Percentiles rank a stretch among this genome's conserved stretches.
phyloP scores from a whole-genome alignment of 2,329 filamentous ascomycete species.

The Verticillium dahliae region DNA sequence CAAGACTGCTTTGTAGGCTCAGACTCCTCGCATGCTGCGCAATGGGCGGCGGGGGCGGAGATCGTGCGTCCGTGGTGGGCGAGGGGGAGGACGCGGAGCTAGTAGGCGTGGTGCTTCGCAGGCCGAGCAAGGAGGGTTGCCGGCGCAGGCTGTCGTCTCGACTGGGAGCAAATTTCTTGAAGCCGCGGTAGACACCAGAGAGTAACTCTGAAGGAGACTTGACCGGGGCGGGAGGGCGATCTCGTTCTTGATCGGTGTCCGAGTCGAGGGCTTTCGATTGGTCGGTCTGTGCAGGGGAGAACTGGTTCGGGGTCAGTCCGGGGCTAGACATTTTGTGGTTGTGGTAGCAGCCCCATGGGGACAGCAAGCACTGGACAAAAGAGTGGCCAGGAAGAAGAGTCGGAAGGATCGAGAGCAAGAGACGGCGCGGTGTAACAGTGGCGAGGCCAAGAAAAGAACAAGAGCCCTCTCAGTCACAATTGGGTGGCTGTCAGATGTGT shows the following conservation, averaged over 20 bases:
- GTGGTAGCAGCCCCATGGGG: background rate
- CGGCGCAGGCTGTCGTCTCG: slow-evolving; percentile 38
- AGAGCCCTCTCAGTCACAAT: background rate
- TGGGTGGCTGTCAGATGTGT: background rate
- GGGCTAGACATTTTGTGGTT: slow-evolving; percentile 10
- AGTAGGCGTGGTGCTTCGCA: slow-evolving; percentile 23
- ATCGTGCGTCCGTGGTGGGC: slow-evolving; percentile 14
- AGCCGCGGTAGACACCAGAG: slow-evolving; percentile 44
- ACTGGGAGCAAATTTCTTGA: slow-evolving; percentile 38
- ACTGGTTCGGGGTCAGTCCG: slow-evolving; percentile 25
- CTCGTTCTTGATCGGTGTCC: slow-evolving; percentile 32
- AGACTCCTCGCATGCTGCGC: slow-evolving; percentile 45
- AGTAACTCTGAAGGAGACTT: slow-evolving; percentile 40
- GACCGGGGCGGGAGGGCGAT: slow-evolving; percentile 11
- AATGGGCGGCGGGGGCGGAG: background rate
- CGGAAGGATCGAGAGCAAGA: background rate
- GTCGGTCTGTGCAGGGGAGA: slow-evolving; percentile 18
- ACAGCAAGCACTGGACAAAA: background rate
- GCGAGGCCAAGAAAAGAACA: background rate
- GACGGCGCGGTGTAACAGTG: background rate
- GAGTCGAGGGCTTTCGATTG: slow-evolving; percentile 35
- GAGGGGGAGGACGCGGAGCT: slow-evolving; percentile 18
- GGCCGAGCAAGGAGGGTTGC: slow-evolving; percentile 34
- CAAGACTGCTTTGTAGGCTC: slow-evolving; percentile 50
- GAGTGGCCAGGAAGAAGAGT: background rate